These are phyloP conservation scores for Bretschneidera sinensis DNA, from an alignment of 345 rosid genomes.

Conservation along the genomic window DNA sequence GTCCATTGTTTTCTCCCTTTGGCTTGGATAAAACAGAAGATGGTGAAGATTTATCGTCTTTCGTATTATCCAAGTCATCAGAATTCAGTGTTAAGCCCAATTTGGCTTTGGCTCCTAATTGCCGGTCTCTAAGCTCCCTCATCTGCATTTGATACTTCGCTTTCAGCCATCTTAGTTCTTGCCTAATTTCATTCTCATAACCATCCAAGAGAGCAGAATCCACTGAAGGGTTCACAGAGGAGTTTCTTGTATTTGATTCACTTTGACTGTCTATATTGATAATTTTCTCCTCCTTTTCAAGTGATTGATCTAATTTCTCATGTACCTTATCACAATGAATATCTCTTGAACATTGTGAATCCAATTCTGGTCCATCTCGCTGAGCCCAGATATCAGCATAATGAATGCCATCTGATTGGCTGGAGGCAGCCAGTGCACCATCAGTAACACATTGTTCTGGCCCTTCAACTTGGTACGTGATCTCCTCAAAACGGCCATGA, in stretches of 20 bases:
- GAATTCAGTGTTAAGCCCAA: slow-evolving; percentile 12
- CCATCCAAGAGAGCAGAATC: slow-evolving; percentile 28
- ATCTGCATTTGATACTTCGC: slow-evolving; percentile 70
- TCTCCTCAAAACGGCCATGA: slow-evolving; percentile 85
- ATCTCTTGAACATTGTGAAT: slow-evolving; percentile 32
- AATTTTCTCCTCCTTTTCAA: slow-evolving; percentile 34
- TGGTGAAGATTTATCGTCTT: slow-evolving; percentile 10
- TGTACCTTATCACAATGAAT: slow-evolving; percentile 37
- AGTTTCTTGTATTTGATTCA: slow-evolving; percentile 21
- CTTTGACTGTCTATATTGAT: slow-evolving; percentile 29
- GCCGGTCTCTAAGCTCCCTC: slow-evolving; percentile 50
- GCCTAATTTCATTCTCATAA: slow-evolving; percentile 70
- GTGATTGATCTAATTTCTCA: slow-evolving; percentile 11
- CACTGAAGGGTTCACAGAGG: slow-evolving; percentile 21
- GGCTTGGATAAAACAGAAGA: slow-evolving; percentile 12
- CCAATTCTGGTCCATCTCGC: slow-evolving; percentile 29
- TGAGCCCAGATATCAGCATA: slow-evolving; percentile 67
- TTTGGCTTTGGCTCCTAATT: slow-evolving; percentile 26
- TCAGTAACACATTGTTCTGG: slow-evolving; percentile 31
- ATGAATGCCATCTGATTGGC: slow-evolving; percentile 23
- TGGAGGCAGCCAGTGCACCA: slow-evolving; percentile 15
- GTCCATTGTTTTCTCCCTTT: slow-evolving; percentile 13
- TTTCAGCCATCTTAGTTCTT: slow-evolving; percentile 88
- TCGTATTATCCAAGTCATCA: slow-evolving; percentile 11
- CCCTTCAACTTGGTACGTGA: slow-evolving; percentile 63